Base-by-base conservation (phyloP, 352 stramenopile genomes). In the Phytophthora colocasiae region DNA sequence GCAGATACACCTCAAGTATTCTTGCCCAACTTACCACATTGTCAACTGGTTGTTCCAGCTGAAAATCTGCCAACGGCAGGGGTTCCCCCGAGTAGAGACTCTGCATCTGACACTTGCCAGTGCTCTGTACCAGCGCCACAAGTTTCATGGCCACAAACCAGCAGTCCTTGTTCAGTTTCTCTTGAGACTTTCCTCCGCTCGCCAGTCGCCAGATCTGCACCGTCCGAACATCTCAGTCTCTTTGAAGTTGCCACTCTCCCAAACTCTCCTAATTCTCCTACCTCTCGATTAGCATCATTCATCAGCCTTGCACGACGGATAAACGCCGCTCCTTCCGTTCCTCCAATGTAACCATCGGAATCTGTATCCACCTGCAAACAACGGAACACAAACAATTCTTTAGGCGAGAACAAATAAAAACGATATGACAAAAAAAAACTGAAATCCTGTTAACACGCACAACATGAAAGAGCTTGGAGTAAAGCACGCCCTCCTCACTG, bases 71-170 rank as follows among this genome's bases (percentile, higher is more conserved):
- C 14, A 96, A 69, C 2, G 85, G 84, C 11, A 93, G 64, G 6
- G 80, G 53, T 6, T 93, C 83, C 15, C 82, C 84, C 0, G 83
- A 83, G 73, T 96, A 93, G 22, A 96, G 70, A 70, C 75, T 78
- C 64, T 95, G 83, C 82, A 93, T 91, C 63, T 93, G 84, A 45
- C 86, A 94, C 57, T 91, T 92, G 11, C 84, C 85, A 2, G 81
- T 90, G 67, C 70, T 90, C 57, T 97, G 90, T 32, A 95, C 89
- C 12, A 96, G 72, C 45, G 88, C 85, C 8, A 97, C 90, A 22
- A 97, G 81, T 58, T 96, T 97, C 85, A 95, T 95, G 9, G 90
- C 89, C 26, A 97, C 81, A 57, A 97, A 94, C 89, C 89, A 96
- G 73, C 82, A 92, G 66, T 96, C 87, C 47, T 95, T 94, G 62